Conservation (phyloP, 2,329 filamentous ascomycete genomes). For the Aspergillus sp. region DNA sequence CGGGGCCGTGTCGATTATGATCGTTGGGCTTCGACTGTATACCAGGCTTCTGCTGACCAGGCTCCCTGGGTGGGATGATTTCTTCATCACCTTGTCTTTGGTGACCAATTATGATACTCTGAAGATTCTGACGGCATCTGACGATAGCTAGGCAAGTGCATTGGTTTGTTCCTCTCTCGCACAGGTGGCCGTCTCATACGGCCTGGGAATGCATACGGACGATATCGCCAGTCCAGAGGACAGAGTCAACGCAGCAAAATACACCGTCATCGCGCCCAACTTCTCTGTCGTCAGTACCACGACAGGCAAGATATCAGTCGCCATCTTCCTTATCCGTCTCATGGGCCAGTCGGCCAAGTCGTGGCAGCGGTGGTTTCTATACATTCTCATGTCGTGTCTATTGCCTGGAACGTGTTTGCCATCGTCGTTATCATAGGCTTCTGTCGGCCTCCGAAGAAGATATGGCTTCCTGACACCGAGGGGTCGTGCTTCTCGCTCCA, state of each 20-base stretch:
- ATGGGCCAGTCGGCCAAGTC: constrained; percentile 9
- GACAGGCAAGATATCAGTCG: constrained; percentile 19
- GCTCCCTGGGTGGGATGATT: constrained; percentile 13
- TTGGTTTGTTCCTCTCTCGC: constrained; percentile 13
- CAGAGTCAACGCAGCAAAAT: constrained; percentile 13
- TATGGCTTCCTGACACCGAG: constrained; percentile 13
- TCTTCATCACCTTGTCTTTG: constrained; percentile 9
- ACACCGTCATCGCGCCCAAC: constrained; percentile 15
- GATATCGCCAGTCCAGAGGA: constrained; percentile 7
- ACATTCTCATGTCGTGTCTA: constrained; percentile 13
- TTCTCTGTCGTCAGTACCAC: constrained; percentile 16
- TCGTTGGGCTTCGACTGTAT: constrained; percentile 6
- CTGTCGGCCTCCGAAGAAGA: constrained; percentile 13
- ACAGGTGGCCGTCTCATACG: constrained; percentile 16
- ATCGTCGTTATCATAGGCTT: constrained; percentile 13
- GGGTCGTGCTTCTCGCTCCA: constrained; percentile 14
- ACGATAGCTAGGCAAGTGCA: constrained; percentile 4
- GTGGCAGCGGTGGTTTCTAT: constrained; percentile 14
- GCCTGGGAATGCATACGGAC: constrained; percentile 15
- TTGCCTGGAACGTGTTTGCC: constrained; percentile 15
- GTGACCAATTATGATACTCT: background rate
- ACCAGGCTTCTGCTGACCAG: constrained; percentile 4
- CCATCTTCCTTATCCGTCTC: constrained; percentile 16
- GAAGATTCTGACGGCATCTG: background rate
- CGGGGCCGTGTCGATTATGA: constrained; percentile 2